Evolutionary conservation across 176 grass and related monocot species (phyloP), one percentile per base, ranked within the genome.

Genomic region (Aegilops speltoides): DNA sequence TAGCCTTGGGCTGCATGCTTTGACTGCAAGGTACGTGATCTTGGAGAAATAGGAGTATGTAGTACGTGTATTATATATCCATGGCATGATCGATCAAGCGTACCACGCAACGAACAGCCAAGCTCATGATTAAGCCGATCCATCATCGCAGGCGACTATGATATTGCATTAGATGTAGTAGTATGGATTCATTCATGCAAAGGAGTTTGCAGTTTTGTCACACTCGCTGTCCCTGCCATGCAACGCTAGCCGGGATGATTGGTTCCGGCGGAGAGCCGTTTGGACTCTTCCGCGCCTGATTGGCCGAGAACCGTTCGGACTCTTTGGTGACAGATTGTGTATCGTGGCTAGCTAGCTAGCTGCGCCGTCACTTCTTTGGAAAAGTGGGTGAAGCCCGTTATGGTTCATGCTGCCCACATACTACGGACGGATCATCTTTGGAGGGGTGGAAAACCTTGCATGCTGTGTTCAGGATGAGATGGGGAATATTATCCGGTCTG

Each of bases 21-120:
- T 70, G 78, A 86, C 78, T 77, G 48, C 62, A 89, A 68, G 83
- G 61, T 69, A 86, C 88, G 83, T 82, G 88, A 89, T 77, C 78
- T 50, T 79, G 31, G 0, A 3, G 2, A 45, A 22, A 59, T 22
- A 0, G 56, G n/a, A 8, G 71, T 12, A 11, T 0, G n/a, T 43
- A 22, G 36, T 38, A 38, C 36, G 7, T 38, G 13, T 34, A 11
- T 28, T 84, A 79, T 68, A 66, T 78, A 28, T 14, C 11, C n/a
- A 12, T 52, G 45, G 3, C 38, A 22, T 20, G 56, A 71, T 40
- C 68, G 36, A 13, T 26, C 40, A n/a, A 34, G 68, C 40, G 73
- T 7, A 75, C 37, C 82, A 56, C 80, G 52, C 80, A 73, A 64
- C 66, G 73, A 62, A 37, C 71, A 25, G 25, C 68, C 80, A 4